Percentiles rank a stretch among this genome's conserved stretches.
phyloP scores from a whole-genome alignment of 257 asterid species.

The Striga asiatica region DNA sequence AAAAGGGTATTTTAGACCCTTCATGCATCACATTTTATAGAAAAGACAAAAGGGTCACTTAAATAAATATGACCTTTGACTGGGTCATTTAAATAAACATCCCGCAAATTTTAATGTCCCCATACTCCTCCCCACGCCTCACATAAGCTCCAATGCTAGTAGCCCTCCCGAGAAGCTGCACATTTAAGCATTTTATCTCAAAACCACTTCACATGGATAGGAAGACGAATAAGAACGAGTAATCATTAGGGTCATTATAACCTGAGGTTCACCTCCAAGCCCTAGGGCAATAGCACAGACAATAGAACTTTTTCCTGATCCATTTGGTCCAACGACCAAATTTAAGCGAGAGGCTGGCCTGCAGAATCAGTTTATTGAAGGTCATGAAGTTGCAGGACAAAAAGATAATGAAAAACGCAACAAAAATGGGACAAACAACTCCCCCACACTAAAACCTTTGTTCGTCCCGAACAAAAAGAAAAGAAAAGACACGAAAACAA shows the following conservation, averaged over 20 bases:
- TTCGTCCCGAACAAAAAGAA: too few species aligned
- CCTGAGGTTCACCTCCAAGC: slow-evolving; percentile 95
- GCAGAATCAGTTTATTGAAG: slow-evolving; percentile 50
- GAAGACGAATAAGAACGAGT: slow-evolving; percentile 1
- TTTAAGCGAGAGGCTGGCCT: slow-evolving; percentile 77
- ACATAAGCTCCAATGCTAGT: slow-evolving; percentile 81
- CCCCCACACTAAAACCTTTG: too few species aligned
- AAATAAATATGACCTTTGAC: too few species aligned
- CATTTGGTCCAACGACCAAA: slow-evolving; percentile 94
- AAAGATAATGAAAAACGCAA: too few species aligned
- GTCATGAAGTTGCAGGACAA: slow-evolving; percentile 93
- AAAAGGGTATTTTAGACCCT: too few species aligned
- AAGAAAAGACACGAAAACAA: too few species aligned
- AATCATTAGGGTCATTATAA: slow-evolving; percentile 13
- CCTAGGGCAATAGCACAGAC: slow-evolving; percentile 96
- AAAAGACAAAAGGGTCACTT: too few species aligned
- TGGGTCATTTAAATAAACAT: too few species aligned
- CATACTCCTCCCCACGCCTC: slow-evolving; percentile 91
- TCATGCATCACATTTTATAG: too few species aligned
- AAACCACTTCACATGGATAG: slow-evolving; percentile 8
- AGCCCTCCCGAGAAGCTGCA: slow-evolving; percentile 91
- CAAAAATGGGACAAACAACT: too few species aligned
- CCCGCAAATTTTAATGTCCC: slow-evolving; percentile 52
- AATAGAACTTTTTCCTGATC: slow-evolving; percentile 95
- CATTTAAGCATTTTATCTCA: slow-evolving; percentile 8